A percentile compares a stretch with the other conserved stretches of the same genome.
Conservation (phyloP, 2,329 filamentous ascomycete species). For the Clonostachys rosea region DNA sequence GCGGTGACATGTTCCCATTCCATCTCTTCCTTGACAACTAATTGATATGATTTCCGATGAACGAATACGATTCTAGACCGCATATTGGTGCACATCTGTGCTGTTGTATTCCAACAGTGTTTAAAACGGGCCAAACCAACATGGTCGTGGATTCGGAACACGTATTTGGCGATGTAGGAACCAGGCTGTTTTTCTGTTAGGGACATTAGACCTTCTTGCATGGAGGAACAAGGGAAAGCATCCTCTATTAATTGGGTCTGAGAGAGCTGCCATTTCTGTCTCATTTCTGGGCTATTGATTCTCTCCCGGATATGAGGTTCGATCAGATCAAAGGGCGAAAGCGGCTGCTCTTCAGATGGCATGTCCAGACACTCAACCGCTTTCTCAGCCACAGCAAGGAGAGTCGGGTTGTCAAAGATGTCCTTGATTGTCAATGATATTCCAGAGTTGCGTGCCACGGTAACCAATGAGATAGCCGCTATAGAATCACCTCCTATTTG, state of each 20-base stretch:
- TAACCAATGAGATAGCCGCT: conserved; percentile 5
- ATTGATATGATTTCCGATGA: conserved; percentile 3
- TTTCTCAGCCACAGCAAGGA: neutral
- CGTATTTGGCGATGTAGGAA: conserved; percentile 22
- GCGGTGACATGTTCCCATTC: neutral
- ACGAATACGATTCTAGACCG: conserved; percentile 5
- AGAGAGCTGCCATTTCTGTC: neutral
- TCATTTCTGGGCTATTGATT: no score
- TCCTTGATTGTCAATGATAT: conserved; percentile 2
- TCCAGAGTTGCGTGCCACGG: neutral
- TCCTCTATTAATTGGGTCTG: conserved; percentile 12
- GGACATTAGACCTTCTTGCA: conserved; percentile 28
- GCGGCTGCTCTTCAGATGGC: no score
- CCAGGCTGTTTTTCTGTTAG: conserved; percentile 19
- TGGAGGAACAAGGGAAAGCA: conserved; percentile 25
- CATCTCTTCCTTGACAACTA: conserved; percentile 5
- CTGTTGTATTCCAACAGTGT: conserved; percentile 4
- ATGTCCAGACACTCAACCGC: neutral
- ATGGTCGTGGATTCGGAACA: conserved; percentile 8
- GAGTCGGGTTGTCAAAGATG: conserved; percentile 5
- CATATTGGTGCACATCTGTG: conserved; percentile 1
- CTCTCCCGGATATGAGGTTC: no score
- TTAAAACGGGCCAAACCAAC: conserved; percentile 7
- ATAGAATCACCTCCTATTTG: conserved; percentile 10
- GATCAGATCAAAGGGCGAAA: neutral